phyloP scores from a whole-genome alignment of 345 rosid genomes.

The Abelmoschus esculentus region DNA sequence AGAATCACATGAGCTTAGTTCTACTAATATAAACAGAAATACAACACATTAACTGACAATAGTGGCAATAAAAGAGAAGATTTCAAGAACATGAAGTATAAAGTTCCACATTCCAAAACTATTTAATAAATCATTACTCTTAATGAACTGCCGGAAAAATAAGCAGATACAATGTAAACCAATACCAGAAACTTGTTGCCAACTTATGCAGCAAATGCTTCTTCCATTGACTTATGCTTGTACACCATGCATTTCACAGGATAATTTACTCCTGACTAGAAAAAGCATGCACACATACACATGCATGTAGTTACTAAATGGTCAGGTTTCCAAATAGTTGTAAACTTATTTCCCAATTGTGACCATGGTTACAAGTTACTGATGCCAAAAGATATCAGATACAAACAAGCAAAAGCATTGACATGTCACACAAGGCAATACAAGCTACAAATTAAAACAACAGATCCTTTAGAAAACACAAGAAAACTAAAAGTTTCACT shows the following conservation, averaged over 20 bases:
- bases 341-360: neutral
- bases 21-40: constrained; percentile 4
- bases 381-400: neutral
- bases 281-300: neutral
- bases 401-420: neutral
- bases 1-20: constrained; percentile 10
- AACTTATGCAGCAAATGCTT: neutral
- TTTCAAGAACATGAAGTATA: neutral
- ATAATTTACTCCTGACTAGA: neutral
- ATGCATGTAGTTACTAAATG: neutral
- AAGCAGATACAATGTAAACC: neutral
- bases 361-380: neutral
- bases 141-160: neutral
- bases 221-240: neutral
- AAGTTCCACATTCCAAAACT: neutral
- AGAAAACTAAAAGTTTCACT: neutral
- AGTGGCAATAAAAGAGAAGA: neutral
- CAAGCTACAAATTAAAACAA: neutral
- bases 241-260: neutral
- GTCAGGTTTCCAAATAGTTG: neutral
- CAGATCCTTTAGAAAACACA: neutral
- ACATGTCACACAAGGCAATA: neutral
- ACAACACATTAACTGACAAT: constrained; percentile 1
- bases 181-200: neutral
- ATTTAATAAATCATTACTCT: neutral